Base-by-base conservation (phyloP, 306 rosid genomes). In the Lathyrus aphaca region DNA sequence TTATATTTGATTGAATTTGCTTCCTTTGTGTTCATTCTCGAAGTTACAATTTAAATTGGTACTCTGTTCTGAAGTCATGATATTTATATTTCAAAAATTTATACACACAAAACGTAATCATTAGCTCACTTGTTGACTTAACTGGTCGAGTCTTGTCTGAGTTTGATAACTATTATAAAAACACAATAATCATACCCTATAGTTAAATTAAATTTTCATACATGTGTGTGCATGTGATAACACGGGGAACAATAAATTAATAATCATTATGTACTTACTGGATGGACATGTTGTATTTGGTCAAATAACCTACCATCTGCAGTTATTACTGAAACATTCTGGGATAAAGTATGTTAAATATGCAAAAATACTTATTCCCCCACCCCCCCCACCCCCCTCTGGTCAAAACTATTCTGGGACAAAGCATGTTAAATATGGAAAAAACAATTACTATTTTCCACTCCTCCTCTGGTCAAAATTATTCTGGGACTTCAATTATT, bases 1-100 rank as follows among this genome's bases (percentile, higher is more conserved):
- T 74, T 43, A 29, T 65, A n/a, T 67, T 64, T 68, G 35, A 57
- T 75, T 66, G 42, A 58, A 49, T 55, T 15, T 69, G 43, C 40
- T 56, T 56, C 27, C 21, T 48, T 55, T 14, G 32, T 7, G 50
- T 59, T 44, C 56, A 46, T 68, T 62, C 75, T 32, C 27, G 21
- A 16, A 32, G 48, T 72, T 68, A 14, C 64, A 40, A 64, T 43
- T 69, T 32, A 12, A 58, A 10, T 64, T 35, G 74, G 49, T 45
- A 6, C 44, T 19, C 64, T 60, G 44, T 58, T 82, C 50, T 78
- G 60, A 37, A 51, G 46, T 64, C 72, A 16, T 44, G 64, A 17
- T 70, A 59, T 37, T 58, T 58, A 39, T 64, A 76, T 73, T 25
- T 43, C 55, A 30, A 62, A 11, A 42, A 10, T 72, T 38, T 56